Conservation (phyloP, 2,329 filamentous ascomycete genomes). For the Apiospora koreana region DNA sequence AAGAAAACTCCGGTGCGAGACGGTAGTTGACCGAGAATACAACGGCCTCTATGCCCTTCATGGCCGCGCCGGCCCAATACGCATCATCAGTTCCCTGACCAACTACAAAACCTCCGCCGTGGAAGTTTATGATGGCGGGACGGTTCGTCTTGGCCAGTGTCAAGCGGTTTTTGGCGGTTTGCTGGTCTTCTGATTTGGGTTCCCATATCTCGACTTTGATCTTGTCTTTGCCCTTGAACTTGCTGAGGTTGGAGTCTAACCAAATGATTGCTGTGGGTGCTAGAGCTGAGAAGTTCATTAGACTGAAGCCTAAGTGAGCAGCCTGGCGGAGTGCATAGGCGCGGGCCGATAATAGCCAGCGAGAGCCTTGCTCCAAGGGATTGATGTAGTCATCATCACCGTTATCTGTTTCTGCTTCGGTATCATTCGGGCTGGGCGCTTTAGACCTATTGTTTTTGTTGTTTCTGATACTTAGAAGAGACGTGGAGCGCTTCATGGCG, state of each 20-base stretch:
- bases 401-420: neutral
- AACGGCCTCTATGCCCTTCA: constrained; percentile 53
- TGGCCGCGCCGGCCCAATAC: constrained; percentile 56
- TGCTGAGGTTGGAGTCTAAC: constrained; percentile 28
- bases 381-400: constrained; percentile 16
- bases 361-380: constrained; percentile 14
- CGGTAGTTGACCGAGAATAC: constrained; percentile 68
- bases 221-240: constrained; percentile 23
- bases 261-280: constrained; percentile 24
- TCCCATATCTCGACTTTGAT: constrained; percentile 30
- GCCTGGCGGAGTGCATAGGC: constrained; percentile 24
- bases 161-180: neutral
- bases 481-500: constrained; percentile 1
- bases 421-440: neutral
- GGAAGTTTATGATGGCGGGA: constrained; percentile 64
- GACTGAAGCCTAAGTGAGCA: constrained; percentile 24
- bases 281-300: constrained; percentile 22
- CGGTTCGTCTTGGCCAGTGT: constrained; percentile 24
- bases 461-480: neutral
- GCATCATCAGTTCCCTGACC: constrained; percentile 64
- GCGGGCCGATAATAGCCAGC: constrained; percentile 28
- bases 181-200: constrained; percentile 20
- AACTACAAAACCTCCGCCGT: constrained; percentile 67
- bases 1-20: constrained; percentile 63
- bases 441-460: neutral